Evolutionary conservation across 1,284 basidiomycete species (phyloP).

Genomic region (Cutaneotrichosporon spelunceum): DNA sequence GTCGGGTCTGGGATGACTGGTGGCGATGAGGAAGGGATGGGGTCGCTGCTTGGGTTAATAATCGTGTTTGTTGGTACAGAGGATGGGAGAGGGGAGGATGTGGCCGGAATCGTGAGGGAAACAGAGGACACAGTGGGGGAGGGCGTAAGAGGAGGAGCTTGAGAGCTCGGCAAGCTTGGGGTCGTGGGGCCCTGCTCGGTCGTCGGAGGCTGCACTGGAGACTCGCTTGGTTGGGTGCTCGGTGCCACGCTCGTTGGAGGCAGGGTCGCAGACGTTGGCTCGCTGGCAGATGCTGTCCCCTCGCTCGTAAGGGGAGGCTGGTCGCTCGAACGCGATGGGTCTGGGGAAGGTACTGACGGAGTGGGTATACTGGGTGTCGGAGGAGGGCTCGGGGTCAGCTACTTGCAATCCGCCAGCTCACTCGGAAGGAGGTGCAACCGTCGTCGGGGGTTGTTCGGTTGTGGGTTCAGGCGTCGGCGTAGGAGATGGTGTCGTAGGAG

Average conservation of each 20-base stretch:
- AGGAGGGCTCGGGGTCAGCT: background rate
- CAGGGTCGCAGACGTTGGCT: background rate
- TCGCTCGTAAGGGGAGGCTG: background rate
- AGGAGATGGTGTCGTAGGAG: background rate
- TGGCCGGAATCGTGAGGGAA: background rate
- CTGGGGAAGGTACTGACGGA: background rate
- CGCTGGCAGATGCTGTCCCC: background rate
- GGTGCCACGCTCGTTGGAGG: background rate
- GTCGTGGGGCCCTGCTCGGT: background rate
- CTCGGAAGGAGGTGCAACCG: background rate
- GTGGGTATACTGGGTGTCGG: background rate
- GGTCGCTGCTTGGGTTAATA: background rate
- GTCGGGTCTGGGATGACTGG: background rate
- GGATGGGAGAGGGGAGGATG: background rate
- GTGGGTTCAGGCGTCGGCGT: background rate
- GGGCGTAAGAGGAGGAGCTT: background rate
- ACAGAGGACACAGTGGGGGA: background rate
- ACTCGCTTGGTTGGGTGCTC: background rate
- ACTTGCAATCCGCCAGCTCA: background rate
- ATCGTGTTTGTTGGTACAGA: background rate
- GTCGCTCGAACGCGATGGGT: background rate
- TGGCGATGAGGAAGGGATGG: background rate
- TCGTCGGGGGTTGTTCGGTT: background rate
- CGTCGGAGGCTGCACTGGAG: background rate
- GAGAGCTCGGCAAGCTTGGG: background rate